Base-by-base conservation (phyloP, 768 basidiomycete species). In the Boletellus sp. region DNA sequence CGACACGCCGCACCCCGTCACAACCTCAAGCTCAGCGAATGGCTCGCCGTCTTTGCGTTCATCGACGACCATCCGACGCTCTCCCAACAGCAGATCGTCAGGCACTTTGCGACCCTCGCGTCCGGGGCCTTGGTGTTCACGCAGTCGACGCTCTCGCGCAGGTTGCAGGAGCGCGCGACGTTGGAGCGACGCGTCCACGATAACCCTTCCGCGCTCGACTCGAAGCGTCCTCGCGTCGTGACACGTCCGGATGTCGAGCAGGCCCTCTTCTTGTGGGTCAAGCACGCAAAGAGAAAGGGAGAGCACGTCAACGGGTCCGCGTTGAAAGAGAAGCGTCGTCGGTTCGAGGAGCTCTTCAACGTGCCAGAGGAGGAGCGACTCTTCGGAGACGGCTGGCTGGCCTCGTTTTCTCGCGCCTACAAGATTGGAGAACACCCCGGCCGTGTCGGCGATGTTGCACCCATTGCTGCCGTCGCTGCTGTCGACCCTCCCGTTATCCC, bases 231-330 rank as follows among this genome's bases (percentile, higher is more conserved):
- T 16, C 59, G 56, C 8, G 49, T 70, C 44, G 70, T 72, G 3
- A 71, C 66, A 22, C 19, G 52, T 7, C 72, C 69, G 6, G 71
- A 71, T 47, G 67, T 73, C 3, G 71, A 72, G 28, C 17, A 28
- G 5, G 68, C 67, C 0, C 57, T 74, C 1, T 20, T 55, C 8
- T 48, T 69, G 1, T 74, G 72, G 72, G 47, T 67, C 4, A 43
- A 60, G 45, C 50, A 64, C 31, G 66, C 68, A 63, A 63, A 72
- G 42, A 41, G 47, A 9, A 66, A 64, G 43, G 11, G 56, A 2
- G 59, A 65, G 35, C 37, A 43, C 6, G 55, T 66, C 6, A 42
- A n/a, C 20, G 51, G 54, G 3, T 39, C 44, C 20, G 49, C 53
- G 51, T 17, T 53, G 1, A 4, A 10, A 13, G 59, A 42, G 13